Evolutionary conservation across 805 yeast genomes (phyloP).

Genomic region (Candida sithepensis): DNA sequence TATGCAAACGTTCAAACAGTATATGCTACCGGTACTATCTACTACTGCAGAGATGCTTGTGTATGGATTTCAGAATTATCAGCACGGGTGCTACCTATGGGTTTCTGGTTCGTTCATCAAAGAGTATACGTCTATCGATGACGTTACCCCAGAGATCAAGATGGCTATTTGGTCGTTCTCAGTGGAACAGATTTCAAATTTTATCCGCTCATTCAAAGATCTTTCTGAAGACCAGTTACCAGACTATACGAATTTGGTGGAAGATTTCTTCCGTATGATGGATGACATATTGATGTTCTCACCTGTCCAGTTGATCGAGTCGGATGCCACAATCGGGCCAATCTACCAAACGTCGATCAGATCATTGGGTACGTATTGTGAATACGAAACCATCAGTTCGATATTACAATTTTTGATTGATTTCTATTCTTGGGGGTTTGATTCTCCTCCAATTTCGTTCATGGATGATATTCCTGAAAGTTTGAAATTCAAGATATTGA

Average conservation of each 20-base stretch:
- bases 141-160: constrained; percentile 39
- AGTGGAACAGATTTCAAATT: constrained; percentile 57
- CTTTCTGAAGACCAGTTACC: constrained; percentile 20
- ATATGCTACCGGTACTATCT: constrained; percentile 55
- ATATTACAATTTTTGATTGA: constrained; percentile 79
- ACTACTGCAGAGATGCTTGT: constrained; percentile 64
- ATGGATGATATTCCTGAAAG: constrained; percentile 50
- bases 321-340: constrained; percentile 44
- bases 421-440: constrained; percentile 79
- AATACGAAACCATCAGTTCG: constrained; percentile 66
- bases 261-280: constrained; percentile 82
- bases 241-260: constrained; percentile 64
- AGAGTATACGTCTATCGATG: constrained; percentile 57
- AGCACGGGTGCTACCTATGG: constrained; percentile 84
- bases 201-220: constrained; percentile 41
- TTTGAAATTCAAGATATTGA: constrained; percentile 46
- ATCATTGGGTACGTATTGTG: constrained; percentile 50
- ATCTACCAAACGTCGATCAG: constrained; percentile 58
- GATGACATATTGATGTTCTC: constrained; percentile 73
- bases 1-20: constrained; percentile 58
- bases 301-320: constrained; percentile 50
- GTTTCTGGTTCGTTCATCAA: constrained; percentile 79
- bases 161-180: constrained; percentile 74
- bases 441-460: constrained; percentile 73
- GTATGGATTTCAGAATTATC: constrained; percentile 64